Base-by-base conservation (phyloP, 495 filamentous ascomycete species). In the Hypomontagnella submonticulosa region DNA sequence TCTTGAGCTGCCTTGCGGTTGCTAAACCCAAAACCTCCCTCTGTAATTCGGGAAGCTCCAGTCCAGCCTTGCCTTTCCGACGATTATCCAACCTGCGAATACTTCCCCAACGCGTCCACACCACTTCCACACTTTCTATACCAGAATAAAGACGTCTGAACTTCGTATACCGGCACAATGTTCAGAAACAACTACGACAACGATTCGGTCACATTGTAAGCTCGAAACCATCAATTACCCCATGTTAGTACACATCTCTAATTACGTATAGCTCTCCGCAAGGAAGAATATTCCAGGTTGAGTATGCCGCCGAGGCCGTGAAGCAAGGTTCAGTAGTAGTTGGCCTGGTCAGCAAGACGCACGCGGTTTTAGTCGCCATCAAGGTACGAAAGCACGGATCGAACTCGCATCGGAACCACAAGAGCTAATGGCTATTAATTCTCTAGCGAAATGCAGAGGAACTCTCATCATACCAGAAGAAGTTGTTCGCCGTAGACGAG, bases 161-260 rank as follows among this genome's bases (percentile, higher is more conserved):
- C 43, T 58, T 57, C 57, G 50, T 47, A 67, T 52, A 66, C 23
- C 46, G 49, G 58, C 81, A 88, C 74, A 61, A 99, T 99, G 95
- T 99, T 99, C 84, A 87, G 95, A 80, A 99, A 99, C 83, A 97
- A 98, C 81, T 99, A 99, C 85, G 95, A 99, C 82, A 99, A 98
- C 86, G 95, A 99, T 82, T 93, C 93, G 33, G 94, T 99, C 79
- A 99, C 95, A 81, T 99, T 98, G 93, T 97, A 85, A 80, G 86
- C 78, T 68, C 61, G 53, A 34, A 32, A n/a, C 46, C 20, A 23
- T 13, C 61, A 52, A 40, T 48, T 52, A 57, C 52, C 13, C 42
- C 62, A 58, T 46, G 40, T 56, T 57, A 73, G 62, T 70, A 69
- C 27, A 48, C 46, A 55, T 44, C 53, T 47, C 49, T 53, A 49